These are phyloP conservation scores for Raphanus sativus DNA, from an alignment of 345 rosid genomes.

Conservation along the genomic window DNA sequence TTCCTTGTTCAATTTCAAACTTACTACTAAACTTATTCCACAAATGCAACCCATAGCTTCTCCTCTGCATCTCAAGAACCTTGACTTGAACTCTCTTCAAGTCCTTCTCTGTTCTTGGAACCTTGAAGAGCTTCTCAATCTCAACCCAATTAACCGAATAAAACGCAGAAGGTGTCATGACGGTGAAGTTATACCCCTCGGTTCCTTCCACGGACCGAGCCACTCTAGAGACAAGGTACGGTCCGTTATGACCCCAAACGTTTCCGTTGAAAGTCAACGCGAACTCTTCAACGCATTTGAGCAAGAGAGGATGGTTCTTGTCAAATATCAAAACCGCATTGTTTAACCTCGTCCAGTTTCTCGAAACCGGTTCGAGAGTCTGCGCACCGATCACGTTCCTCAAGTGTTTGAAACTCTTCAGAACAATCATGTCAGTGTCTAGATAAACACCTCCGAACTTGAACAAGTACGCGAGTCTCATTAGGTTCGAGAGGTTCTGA, in stretches of 20 bases:
- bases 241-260: background rate
- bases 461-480: background rate
- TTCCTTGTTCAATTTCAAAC: background rate
- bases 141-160: conserved; percentile 1
- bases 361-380: background rate
- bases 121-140: background rate
- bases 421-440: background rate
- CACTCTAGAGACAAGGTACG: background rate
- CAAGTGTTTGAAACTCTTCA: background rate
- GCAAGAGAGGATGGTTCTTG: background rate
- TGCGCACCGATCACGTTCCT: background rate
- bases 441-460: background rate
- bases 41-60: background rate
- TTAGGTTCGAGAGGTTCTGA: background rate
- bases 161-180: background rate
- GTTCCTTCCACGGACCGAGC: background rate
- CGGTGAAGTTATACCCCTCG: background rate
- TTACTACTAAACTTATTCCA: background rate
- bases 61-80: background rate
- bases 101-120: conserved; percentile 1
- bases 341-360: background rate
- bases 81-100: background rate
- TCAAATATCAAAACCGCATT: background rate
- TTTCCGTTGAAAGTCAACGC: background rate
- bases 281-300: background rate